Conservation (phyloP, 139 green algal genomes). For the Chlorella sp. region DNA sequence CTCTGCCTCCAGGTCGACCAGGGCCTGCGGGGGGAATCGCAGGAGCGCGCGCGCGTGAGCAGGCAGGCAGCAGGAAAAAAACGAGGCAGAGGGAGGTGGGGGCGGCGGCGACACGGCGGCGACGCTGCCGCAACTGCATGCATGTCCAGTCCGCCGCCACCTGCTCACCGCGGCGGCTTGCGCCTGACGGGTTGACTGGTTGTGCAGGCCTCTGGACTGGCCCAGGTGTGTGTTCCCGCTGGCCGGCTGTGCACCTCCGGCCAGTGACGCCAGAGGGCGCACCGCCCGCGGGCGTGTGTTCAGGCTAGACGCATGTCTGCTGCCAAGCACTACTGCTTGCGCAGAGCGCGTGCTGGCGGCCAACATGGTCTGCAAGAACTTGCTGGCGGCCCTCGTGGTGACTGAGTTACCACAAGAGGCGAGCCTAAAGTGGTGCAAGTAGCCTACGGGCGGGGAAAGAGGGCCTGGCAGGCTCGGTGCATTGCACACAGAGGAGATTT, state of each 20-base stretch:
- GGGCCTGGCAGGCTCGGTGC: not conserved
- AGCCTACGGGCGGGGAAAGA: not conserved
- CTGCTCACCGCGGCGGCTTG: constrained; percentile 2
- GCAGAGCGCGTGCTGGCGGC: constrained; percentile 8
- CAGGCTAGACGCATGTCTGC: constrained; percentile 10
- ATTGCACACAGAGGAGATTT: no score
- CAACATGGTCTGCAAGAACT: not conserved
- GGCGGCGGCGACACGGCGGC: not conserved
- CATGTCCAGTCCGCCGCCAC: not conserved
- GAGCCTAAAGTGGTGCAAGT: no score
- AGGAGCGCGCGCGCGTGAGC: not conserved
- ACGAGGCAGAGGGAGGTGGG: not conserved
- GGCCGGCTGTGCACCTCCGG: not conserved
- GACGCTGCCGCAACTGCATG: not conserved
- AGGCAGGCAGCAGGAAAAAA: not conserved
- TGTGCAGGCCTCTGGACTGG: not conserved
- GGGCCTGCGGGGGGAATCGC: constrained; percentile 7
- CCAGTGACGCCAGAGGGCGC: not conserved
- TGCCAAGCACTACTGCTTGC: not conserved
- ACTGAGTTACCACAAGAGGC: not conserved
- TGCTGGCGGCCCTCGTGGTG: not conserved
- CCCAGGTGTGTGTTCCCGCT: not conserved
- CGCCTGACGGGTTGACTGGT: not conserved
- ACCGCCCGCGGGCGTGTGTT: not conserved
- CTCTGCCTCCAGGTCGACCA: constrained; percentile 8